Percentiles rank a stretch among this genome's conserved stretches.
phyloP scores from a whole-genome alignment of 495 filamentous ascomycete genomes.

The Aspergillus saccharolyticus region DNA sequence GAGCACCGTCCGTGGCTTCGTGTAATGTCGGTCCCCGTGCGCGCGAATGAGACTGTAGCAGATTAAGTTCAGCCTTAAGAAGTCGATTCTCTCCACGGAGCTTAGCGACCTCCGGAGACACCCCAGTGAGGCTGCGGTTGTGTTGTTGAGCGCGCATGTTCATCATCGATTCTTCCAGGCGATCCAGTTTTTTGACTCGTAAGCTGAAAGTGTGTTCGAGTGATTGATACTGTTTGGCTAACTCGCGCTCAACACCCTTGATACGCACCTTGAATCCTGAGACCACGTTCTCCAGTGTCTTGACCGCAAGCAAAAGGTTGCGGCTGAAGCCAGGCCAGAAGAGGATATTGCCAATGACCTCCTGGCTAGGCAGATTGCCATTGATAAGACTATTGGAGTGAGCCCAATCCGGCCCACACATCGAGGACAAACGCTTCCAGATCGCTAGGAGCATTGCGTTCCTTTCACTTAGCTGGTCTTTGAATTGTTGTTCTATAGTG shows the following conservation, averaged over 20 bases:
- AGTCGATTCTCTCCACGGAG: conserved; percentile 75
- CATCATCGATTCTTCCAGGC: conserved; percentile 69
- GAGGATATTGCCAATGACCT: conserved; percentile 68
- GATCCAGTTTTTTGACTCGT: conserved; percentile 80
- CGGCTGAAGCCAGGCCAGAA: conserved; percentile 79
- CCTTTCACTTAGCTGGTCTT: conserved; percentile 82
- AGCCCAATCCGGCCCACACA: conserved; percentile 90
- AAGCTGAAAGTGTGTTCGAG: conserved; percentile 76
- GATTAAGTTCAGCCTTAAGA: conserved; percentile 77
- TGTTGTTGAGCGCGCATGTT: conserved; percentile 36
- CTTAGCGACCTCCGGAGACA: conserved; percentile 57
- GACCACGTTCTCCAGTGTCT: conserved; percentile 78
- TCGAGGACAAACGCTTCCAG: conserved; percentile 79
- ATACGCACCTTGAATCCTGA: conserved; percentile 76
- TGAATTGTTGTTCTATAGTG: conserved; percentile 68
- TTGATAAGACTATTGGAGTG: conserved; percentile 86
- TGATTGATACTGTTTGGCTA: conserved; percentile 84
- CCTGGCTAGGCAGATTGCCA: conserved; percentile 74
- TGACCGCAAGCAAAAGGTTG: conserved; percentile 80
- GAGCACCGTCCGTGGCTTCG: conserved; percentile 26
- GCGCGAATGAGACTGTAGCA: conserved; percentile 53
- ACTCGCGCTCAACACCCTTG: conserved; percentile 75
- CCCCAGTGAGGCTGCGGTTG: conserved; percentile 41
- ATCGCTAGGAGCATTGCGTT: conserved; percentile 79
- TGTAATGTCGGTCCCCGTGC: conserved; percentile 28